phyloP scores from a whole-genome alignment of 768 basidiomycete genomes.

The Trametes cubensis region DNA sequence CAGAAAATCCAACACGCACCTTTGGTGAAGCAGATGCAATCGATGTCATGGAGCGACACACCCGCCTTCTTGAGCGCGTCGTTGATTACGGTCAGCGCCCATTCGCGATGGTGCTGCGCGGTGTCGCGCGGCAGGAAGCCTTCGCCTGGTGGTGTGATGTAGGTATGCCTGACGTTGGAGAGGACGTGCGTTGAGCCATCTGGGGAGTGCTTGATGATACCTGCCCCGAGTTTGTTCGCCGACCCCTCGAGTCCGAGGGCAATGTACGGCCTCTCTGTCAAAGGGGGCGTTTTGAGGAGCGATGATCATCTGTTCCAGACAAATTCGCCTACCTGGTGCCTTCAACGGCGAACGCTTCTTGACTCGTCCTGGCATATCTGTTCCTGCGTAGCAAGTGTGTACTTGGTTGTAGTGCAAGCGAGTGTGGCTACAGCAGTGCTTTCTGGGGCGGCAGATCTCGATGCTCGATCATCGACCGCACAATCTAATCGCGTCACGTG shows the following conservation, averaged over 20 bases:
- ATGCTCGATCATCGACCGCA: constrained; percentile 4
- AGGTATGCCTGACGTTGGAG: constrained; percentile 96
- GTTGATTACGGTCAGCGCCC: constrained; percentile 81
- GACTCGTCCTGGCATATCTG: constrained; percentile 29
- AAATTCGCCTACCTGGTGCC: constrained; percentile 33
- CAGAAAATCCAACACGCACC: constrained; percentile 47
- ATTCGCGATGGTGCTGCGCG: constrained; percentile 93
- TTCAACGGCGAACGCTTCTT: constrained; percentile 35
- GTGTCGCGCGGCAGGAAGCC: constrained; percentile 97
- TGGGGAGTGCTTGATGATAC: constrained; percentile 81
- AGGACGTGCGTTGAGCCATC: constrained; percentile 77
- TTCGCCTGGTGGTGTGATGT: constrained; percentile 97
- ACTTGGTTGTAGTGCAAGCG: background rate
- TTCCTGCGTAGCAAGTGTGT: background rate
- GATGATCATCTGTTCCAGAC: background rate
- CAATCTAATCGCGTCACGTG: constrained; percentile 21
- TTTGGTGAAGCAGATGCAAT: constrained; percentile 97
- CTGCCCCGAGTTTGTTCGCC: constrained; percentile 96
- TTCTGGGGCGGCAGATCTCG: constrained; percentile 9
- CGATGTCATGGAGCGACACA: constrained; percentile 73
- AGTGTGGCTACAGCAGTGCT: constrained; percentile 3
- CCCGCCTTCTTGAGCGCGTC: constrained; percentile 71
- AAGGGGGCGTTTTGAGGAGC: background rate
- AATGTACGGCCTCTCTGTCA: constrained; percentile 66
- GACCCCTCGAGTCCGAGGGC: constrained; percentile 98